Evolutionary conservation across 2,329 filamentous ascomycete genomes (phyloP).

Genomic region (Ophiocordyceps camponoti-rufipedis): DNA sequence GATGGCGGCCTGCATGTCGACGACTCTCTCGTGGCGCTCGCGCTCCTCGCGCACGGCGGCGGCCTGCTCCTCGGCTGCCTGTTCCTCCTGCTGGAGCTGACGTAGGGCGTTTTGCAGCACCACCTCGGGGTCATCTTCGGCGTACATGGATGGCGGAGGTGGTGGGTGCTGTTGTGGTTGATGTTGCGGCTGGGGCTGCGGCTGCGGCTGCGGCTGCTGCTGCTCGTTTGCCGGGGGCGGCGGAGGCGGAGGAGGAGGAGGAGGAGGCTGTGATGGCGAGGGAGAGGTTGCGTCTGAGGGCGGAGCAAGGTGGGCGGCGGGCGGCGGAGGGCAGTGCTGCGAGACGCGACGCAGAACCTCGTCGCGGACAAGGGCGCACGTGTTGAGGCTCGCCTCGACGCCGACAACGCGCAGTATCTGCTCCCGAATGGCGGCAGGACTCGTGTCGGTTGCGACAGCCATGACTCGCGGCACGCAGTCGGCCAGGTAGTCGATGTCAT

Average conservation of each 20-base stretch:
- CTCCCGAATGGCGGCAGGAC: conserved; percentile 39
- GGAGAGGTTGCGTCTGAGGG: conserved; percentile 8
- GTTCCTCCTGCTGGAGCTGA: conserved; percentile 39
- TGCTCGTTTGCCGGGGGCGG: conserved; percentile 7
- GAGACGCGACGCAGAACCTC: conserved; percentile 28
- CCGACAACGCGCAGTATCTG: conserved; percentile 35
- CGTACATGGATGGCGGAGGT: conserved; percentile 16
- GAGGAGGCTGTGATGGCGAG: conserved; percentile 4
- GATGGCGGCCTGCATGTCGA: conserved; percentile 11
- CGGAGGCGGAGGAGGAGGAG: conserved; percentile 12
- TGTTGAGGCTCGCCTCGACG: conserved; percentile 32
- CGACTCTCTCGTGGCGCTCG: conserved; percentile 25
- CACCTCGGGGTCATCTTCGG: conserved; percentile 36
- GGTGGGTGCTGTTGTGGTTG: not conserved
- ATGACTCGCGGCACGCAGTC: conserved; percentile 43
- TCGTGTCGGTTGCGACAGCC: conserved; percentile 37
- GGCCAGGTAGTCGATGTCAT: conserved; percentile 40
- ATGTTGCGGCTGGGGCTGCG: not conserved
- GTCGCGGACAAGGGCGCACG: conserved; percentile 38
- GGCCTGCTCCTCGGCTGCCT: conserved; percentile 37
- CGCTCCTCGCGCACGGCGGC: conserved; percentile 34
- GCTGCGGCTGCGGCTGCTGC: conserved; percentile 1
- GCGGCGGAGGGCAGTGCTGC: conserved; percentile 5
- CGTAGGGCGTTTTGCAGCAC: conserved; percentile 40
- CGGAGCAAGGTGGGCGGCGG: conserved; percentile 5